Evolutionary conservation across 2,329 filamentous ascomycete species (phyloP), one percentile per base, ranked within the genome.

Genomic region (Trichoderma pleuroti): DNA sequence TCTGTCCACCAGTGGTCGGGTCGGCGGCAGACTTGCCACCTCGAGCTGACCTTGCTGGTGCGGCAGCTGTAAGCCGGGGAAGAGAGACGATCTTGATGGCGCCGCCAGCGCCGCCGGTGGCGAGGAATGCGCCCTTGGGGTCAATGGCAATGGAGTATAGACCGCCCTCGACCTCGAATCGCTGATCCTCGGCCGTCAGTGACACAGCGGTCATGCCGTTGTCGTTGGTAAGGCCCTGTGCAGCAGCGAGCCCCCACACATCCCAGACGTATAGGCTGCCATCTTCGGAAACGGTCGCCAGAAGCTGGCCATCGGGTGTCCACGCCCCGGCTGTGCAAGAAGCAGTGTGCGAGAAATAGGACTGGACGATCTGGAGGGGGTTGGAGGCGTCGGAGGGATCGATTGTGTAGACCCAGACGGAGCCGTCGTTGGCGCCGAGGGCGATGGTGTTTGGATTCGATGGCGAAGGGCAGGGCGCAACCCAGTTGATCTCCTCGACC

Each of bases 401-500:
- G 77, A 98, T 86, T n/a, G 90, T 91, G 83, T 98, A 97, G 11
- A 99, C 92, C 96, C 96, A 99, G 54, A 98, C 94, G 65, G 91
- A 94, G 69, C 96, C 96, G 79, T 99, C 94, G 42, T 88, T 92
- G 39, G 94, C 94, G 70, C 96, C 96, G 9, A 99, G 84, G 0
- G 96, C 96, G 73, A 99, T 79, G 10, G 93, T 90, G 82, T 98
- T 97, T 72, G 91, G 88, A 78, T 93, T 89, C 7, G 85, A 83
- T 14, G 89, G 81, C 72, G 90, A 85, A 1, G 94, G 94, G 78
- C 93, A 97, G 0, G 93, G 82, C 1, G 85, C 82, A 39, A 98
- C 82, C 94, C 95, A 99, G 84, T 96, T 97, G 77, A 99, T 91
- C 82, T 98, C 95, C 76, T 97, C 92, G 11, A 98, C 95, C 80